phyloP scores from a whole-genome alignment of 495 filamentous ascomycete species.

The Trichoderma orchidacearum region DNA sequence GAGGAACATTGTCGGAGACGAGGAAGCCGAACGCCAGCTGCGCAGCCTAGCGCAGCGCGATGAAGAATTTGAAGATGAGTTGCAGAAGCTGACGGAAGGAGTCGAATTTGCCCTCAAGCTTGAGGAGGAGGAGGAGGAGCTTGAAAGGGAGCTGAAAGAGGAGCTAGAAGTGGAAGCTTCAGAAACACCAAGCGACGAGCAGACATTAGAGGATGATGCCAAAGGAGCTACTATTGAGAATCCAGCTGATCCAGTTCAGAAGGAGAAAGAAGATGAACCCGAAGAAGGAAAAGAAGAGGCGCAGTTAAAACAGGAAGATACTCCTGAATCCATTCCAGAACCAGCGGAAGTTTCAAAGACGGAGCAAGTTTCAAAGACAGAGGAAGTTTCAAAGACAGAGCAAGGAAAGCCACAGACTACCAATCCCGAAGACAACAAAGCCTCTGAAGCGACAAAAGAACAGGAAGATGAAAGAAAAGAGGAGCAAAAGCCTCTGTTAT shows the following conservation, averaged over 20 bases:
- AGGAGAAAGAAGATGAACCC: background rate
- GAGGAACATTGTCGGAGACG: slow-evolving; percentile 23
- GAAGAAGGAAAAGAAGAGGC: background rate
- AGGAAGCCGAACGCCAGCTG: slow-evolving; percentile 27
- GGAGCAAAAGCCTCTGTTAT: background rate
- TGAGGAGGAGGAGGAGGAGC: slow-evolving; percentile 12
- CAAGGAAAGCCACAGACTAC: background rate
- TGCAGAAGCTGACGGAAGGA: slow-evolving; percentile 20
- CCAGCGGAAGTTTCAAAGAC: too few relatives aligned
- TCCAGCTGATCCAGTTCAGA: background rate
- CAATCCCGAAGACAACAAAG: background rate
- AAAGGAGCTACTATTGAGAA: background rate
- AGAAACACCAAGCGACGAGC: background rate
- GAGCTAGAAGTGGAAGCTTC: background rate
- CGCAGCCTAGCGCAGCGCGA: slow-evolving; percentile 8
- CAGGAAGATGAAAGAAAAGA: background rate
- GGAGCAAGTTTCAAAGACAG: too few relatives aligned
- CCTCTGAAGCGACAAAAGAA: background rate
- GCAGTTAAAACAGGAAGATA: background rate
- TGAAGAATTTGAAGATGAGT: slow-evolving; percentile 13
- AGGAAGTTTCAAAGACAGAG: too few relatives aligned
- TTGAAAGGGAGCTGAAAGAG: slow-evolving; percentile 5
- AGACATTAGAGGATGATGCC: background rate
- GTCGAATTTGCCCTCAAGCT: slow-evolving; percentile 23
- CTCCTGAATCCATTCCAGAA: background rate